Percentiles rank a stretch among this genome's conserved stretches.
phyloP scores from a whole-genome alignment of 2,329 filamentous ascomycete species.

The Rutstroemia sp. region DNA sequence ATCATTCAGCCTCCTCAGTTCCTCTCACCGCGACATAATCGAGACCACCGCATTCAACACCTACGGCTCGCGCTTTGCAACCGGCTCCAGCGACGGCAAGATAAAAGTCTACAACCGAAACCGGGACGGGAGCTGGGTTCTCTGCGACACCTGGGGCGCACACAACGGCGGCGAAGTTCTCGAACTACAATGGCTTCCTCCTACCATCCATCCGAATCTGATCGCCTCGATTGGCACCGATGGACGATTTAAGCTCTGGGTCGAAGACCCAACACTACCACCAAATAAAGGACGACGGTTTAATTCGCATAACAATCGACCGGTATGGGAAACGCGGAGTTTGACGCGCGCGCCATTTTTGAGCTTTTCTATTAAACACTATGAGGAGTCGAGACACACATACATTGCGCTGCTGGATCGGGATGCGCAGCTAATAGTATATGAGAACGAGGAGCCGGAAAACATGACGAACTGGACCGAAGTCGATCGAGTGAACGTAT shows the following conservation, averaged over 20 bases:
- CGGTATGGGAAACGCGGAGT: slow-evolving; percentile 32
- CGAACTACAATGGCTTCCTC: slow-evolving; percentile 91
- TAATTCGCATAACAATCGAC: slow-evolving; percentile 61
- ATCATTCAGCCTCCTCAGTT: slow-evolving; percentile 48
- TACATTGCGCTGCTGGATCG: slow-evolving; percentile 79
- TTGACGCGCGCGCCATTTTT: slow-evolving; percentile 44
- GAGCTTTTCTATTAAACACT: slow-evolving; percentile 78
- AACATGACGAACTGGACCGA: slow-evolving; percentile 68
- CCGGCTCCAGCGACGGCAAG: slow-evolving; percentile 85
- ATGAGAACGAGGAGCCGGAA: slow-evolving; percentile 81
- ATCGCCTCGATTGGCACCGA: slow-evolving; percentile 85
- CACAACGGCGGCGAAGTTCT: slow-evolving; percentile 86
- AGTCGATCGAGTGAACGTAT: slow-evolving; percentile 71
- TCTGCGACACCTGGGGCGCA: slow-evolving; percentile 82
- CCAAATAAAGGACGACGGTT: slow-evolving; percentile 72
- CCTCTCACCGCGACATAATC: slow-evolving; percentile 57
- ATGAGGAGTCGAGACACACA: slow-evolving; percentile 71
- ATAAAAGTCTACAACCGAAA: slow-evolving; percentile 87
- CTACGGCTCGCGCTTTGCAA: slow-evolving; percentile 86
- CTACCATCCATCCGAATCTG: slow-evolving; percentile 77
- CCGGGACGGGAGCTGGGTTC: slow-evolving; percentile 66
- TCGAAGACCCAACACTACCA: slow-evolving; percentile 76
- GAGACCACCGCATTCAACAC: slow-evolving; percentile 71
- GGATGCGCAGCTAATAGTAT: slow-evolving; percentile 71
- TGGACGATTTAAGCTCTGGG: slow-evolving; percentile 86